phyloP scores from a whole-genome alignment of 768 basidiomycete genomes.

The Infundibulicybe gibba region DNA sequence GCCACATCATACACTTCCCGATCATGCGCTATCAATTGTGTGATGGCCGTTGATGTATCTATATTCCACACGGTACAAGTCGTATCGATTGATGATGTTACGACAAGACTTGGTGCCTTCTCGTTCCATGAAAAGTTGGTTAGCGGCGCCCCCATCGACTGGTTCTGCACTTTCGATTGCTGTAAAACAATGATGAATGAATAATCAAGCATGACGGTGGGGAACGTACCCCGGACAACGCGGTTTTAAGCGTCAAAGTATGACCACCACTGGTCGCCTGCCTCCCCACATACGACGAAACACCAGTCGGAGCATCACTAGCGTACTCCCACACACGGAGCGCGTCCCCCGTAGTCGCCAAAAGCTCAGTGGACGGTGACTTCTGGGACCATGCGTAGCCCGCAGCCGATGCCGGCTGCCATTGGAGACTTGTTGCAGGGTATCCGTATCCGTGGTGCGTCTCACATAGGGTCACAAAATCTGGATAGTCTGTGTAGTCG shows the following conservation, averaged over 20 bases:
- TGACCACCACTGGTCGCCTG: slow-evolving; percentile 52
- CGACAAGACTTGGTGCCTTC: slow-evolving; percentile 84
- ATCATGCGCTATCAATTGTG: slow-evolving; percentile 97
- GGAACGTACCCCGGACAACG: slow-evolving; percentile 72
- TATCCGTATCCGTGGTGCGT: slow-evolving; percentile 87
- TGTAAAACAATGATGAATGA: slow-evolving; percentile 18
- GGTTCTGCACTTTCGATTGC: slow-evolving; percentile 90
- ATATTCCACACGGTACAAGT: slow-evolving; percentile 99
- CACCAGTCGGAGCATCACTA: slow-evolving; percentile 54
- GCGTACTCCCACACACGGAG: slow-evolving; percentile 89
- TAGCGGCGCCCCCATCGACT: slow-evolving; percentile 81
- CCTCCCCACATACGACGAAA: slow-evolving; percentile 70
- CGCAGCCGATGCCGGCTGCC: slow-evolving; percentile 78
- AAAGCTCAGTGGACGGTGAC: slow-evolving; percentile 64
- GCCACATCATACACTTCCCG: slow-evolving; percentile 96
- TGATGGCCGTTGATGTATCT: slow-evolving; percentile 88
- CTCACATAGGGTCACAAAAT: slow-evolving; percentile 84
- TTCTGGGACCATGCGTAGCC: slow-evolving; percentile 69
- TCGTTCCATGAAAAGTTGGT: slow-evolving; percentile 99
- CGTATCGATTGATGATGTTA: slow-evolving; percentile 97
- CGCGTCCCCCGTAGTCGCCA: slow-evolving; percentile 94
- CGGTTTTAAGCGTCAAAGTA: slow-evolving; percentile 68
- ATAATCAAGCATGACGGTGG: slow-evolving; percentile 6
- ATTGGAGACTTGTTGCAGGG: slow-evolving; percentile 90
- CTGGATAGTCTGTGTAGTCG: slow-evolving; percentile 77